Evolutionary conservation across 1,284 basidiomycete genomes (phyloP).

Genomic region (Cutaneotrichosporon cavernicola): DNA sequence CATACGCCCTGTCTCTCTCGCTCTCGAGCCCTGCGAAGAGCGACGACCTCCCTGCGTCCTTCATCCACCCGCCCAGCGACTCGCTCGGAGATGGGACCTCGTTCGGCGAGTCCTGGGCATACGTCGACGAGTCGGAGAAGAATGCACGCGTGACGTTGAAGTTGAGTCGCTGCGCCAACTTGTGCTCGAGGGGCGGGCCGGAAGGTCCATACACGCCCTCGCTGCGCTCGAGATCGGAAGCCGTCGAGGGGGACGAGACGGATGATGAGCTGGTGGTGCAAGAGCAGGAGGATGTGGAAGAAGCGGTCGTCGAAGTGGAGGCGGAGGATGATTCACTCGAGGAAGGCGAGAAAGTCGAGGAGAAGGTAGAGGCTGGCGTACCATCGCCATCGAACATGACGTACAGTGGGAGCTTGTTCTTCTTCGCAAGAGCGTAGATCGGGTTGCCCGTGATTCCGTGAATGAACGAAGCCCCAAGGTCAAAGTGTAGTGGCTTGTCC

Average conservation of each 20-base stretch:
- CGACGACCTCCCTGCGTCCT: background rate
- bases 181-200: background rate
- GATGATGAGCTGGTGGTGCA: background rate
- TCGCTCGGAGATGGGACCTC: background rate
- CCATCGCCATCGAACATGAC: background rate
- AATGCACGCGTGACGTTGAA: constrained; percentile 8
- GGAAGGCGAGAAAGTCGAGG: background rate
- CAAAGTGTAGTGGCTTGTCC: constrained; percentile 4
- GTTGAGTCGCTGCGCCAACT: background rate
- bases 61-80: constrained; percentile 5
- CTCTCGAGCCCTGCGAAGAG: background rate
- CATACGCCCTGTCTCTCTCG: background rate
- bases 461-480: constrained; percentile 3
- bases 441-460: constrained; percentile 5
- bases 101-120: constrained; percentile 2
- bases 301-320: background rate
- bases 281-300: background rate
- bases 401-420: background rate
- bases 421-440: background rate
- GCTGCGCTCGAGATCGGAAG: background rate
- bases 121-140: constrained; percentile 3
- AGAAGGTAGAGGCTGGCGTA: background rate
- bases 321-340: background rate
- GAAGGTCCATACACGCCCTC: constrained; percentile 1
- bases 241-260: background rate